Conservation (phyloP, 2,329 filamentous ascomycete genomes). For the Venturia pyrina region DNA sequence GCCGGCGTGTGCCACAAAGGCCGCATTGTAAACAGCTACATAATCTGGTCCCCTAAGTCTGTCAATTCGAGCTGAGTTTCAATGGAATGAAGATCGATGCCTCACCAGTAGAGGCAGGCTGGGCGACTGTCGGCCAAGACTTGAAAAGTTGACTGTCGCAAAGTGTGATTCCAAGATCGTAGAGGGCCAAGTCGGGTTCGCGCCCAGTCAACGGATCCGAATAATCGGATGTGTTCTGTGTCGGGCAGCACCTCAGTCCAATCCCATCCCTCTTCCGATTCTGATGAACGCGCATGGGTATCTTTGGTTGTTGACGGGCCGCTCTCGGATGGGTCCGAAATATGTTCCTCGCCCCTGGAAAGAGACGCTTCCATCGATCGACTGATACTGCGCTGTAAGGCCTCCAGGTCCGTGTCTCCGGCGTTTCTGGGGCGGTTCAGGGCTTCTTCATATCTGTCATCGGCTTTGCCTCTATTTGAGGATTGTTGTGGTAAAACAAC, state of each 20-base stretch:
- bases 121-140: background rate
- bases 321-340: too few relatives aligned
- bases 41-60: background rate
- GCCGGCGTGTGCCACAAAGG: background rate
- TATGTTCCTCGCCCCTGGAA: too few relatives aligned
- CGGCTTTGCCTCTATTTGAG: too few relatives aligned
- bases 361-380: too few relatives aligned
- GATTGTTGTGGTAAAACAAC: too few relatives aligned
- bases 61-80: background rate
- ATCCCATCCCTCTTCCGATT: background rate
- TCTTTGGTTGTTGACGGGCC: too few relatives aligned
- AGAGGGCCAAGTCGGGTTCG: background rate
- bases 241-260: background rate
- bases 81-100: background rate
- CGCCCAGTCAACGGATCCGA: background rate
- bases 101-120: background rate
- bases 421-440: too few relatives aligned
- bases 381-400: too few relatives aligned
- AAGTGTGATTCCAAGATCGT: background rate
- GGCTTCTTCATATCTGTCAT: too few relatives aligned
- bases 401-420: too few relatives aligned
- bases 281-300: too few relatives aligned
- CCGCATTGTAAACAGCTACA: conserved; percentile 2
- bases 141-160: background rate
- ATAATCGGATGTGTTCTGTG: background rate